Evolutionary conservation across 192 early-diverging fungal genomes (phyloP), one percentile per base, ranked within the genome.

Genomic region (Backusella morwellensis): DNA sequence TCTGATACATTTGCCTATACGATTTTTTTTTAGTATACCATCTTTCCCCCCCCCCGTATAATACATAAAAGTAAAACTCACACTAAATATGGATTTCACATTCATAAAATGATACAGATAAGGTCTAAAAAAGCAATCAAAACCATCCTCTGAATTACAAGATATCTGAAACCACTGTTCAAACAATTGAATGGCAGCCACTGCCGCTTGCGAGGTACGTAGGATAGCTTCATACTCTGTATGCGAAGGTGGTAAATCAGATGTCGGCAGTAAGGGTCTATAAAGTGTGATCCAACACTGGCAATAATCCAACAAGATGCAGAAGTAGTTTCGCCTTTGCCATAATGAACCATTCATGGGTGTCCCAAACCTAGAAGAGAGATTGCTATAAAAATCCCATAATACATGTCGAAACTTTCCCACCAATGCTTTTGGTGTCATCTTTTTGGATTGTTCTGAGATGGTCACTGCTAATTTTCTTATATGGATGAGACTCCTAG

Each of bases 71-170:
- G 34, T 34, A 56, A 21, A 26, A 56, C 68, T 26, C 71, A 79
- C 78, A 68, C 74, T 70, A 47, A 75, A 59, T 29, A 70, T 67
- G 19, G 68, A 67, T 14, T 75, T 79, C 3, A 54, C 38, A 40
- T 41, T 40, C 78, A 79, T 79, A 66, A 70, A 79, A 68, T 79
- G 78, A 75, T 75, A 74, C 15, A 79, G 38, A 67, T 79, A 79
- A 52, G 78, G 78, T 66, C 78, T 66, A 74, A 79, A 79, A 67
- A 79, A 75, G 44, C 78, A 79, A 54, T 79, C 78, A 34, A 76
- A 76, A 32, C 56, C 35, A 12, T 66, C 63, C 4, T 29, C 23
- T 35, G 75, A 68, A 15, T 70, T 21, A 14, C 12, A 21, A 0
- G 68, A 70, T 19, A 41, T 41, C 12, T 29, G 66, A 40, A 76